Evolutionary conservation across 768 basidiomycete genomes (phyloP), one percentile per base, ranked within the genome.

Genomic region (Tephrocybe rancida): DNA sequence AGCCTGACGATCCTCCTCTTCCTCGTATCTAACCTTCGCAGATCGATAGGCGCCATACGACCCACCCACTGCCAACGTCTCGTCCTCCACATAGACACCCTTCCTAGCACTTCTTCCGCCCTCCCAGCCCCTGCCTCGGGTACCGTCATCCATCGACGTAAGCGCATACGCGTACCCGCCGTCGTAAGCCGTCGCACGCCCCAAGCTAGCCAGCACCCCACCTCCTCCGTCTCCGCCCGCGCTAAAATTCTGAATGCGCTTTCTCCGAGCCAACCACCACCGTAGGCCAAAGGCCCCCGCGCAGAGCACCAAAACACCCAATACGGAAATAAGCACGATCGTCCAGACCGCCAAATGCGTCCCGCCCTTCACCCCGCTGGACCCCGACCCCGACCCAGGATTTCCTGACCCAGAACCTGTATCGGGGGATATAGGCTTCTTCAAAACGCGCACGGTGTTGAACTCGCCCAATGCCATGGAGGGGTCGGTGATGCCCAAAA

Each of bases 391-490:
- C 25, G 41, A 19, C 39, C 2, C 9, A 1, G n/a, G n/a, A n/a
- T n/a, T n/a, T n/a, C n/a, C n/a, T n/a, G 26, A n/a, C 4, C 35
- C 35, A 16, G 37, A 19, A n/a, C 34, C 27, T 16, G 48, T 25
- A 1, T 45, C 2, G 14, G 38, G 50, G 0, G 60, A 56, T 19
- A 90, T 68, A 0, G 88, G 83, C 53, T 83, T 76, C 44, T 85
- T 79, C 26, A 86, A 69, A 13, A 92, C 81, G 5, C 91, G 83
- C 4, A 90, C 87, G 4, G 74, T 79, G 42, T 83, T 64, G 70
- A 92, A 93, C 57, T 92, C 87, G 1, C 76, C 68, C 53, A 91
- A 60, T 0, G 91, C 90, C 4, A 63, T 65, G 0, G 80, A 76
- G 0, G 82, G 73, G 57, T 92, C 79, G 2, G 88, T 90, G 1